phyloP scores from a whole-genome alignment of 108 stramenopile species.

The Seminavis robusta region DNA sequence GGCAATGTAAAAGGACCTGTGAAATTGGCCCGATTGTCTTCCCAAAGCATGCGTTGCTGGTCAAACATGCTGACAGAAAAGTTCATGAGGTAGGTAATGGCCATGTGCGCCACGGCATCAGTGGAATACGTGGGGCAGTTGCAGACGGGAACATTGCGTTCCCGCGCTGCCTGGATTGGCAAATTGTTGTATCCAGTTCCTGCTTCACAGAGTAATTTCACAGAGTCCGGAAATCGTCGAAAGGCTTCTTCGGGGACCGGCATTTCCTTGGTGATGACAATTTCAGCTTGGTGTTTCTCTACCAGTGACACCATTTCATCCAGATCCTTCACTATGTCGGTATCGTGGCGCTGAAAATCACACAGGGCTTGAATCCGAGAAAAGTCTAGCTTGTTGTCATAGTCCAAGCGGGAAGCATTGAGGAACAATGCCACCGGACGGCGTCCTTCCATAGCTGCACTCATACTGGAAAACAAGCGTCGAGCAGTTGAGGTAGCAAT shows the following conservation, averaged over 20 bases:
- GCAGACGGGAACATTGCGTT: constrained; percentile 48
- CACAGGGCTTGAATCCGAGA: constrained; percentile 37
- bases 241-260: constrained; percentile 41
- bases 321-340: constrained; percentile 51
- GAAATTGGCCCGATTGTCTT: constrained; percentile 64
- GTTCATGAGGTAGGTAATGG: constrained; percentile 84
- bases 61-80: constrained; percentile 74
- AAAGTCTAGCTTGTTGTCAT: constrained; percentile 69
- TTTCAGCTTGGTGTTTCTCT: constrained; percentile 52
- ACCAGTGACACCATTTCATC: constrained; percentile 65
- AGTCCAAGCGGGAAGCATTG: constrained; percentile 69
- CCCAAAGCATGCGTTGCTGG: constrained; percentile 64
- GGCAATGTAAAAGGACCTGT: constrained; percentile 70
- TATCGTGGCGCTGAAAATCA: constrained; percentile 44
- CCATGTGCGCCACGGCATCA: constrained; percentile 87
- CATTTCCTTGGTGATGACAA: constrained; percentile 89
- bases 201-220: constrained; percentile 79
- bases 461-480: too few species aligned
- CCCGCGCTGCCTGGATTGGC: constrained; percentile 45
- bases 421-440: constrained; percentile 62
- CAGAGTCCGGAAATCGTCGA: constrained; percentile 49
- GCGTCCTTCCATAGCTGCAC: too few species aligned
- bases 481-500: too few species aligned
- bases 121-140: constrained; percentile 85
- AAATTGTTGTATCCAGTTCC: constrained; percentile 92